A percentile compares a stretch with the other conserved stretches of the same genome.
phyloP scores from a whole-genome alignment of 108 stramenopile species.

The Nitzschia sp. region DNA sequence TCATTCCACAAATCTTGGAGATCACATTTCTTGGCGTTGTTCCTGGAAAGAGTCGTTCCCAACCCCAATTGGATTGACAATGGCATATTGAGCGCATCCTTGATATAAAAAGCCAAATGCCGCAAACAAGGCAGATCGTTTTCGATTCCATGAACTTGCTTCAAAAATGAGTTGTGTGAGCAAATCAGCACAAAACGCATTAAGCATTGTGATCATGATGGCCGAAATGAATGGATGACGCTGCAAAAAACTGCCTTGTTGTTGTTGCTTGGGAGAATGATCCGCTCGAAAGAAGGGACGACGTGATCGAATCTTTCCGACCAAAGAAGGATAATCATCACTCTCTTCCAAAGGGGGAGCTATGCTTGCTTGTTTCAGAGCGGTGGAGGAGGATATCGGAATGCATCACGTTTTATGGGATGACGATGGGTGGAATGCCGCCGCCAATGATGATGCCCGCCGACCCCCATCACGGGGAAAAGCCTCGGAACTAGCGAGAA shows the following conservation, averaged over 20 bases:
- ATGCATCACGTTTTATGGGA: no score
- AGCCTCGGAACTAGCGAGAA: no score
- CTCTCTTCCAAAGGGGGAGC: background rate
- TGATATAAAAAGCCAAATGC: constrained; percentile 41
- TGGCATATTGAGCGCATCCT: constrained; percentile 36
- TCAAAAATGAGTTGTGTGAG: constrained; percentile 26
- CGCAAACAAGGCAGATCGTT: constrained; percentile 28
- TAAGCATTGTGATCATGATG: constrained; percentile 20
- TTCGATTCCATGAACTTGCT: constrained; percentile 17
- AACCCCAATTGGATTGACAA: constrained; percentile 37
- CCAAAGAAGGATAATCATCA: background rate
- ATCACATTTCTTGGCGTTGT: constrained; percentile 14
- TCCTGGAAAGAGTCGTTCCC: constrained; percentile 40
- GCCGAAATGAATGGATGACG: constrained; percentile 31
- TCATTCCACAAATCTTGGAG: constrained; percentile 36
- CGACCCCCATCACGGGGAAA: no score
- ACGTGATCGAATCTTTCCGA: background rate
- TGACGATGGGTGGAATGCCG: no score
- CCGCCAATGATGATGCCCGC: no score
- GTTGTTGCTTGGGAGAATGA: background rate
- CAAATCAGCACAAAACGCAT: constrained; percentile 29
- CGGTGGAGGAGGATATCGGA: no score
- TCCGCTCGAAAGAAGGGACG: background rate
- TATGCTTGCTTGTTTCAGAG: background rate
- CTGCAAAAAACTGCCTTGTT: constrained; percentile 13